Percentiles rank a stretch among this genome's conserved stretches.
Evolutionary conservation across 2,329 filamentous ascomycete species (phyloP).

Genomic region (Aureobasidium melanogenum): DNA sequence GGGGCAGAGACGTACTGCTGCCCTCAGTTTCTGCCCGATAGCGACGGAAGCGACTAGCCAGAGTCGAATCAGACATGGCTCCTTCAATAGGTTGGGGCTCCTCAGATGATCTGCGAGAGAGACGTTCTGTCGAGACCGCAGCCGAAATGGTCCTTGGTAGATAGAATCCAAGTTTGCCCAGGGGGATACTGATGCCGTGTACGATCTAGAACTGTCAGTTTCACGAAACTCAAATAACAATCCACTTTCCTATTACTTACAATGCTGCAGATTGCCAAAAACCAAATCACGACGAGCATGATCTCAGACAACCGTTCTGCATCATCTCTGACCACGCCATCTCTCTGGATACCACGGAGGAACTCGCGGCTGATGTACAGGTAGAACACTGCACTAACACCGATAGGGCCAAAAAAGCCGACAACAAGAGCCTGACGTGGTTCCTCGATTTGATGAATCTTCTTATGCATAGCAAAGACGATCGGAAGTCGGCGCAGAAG

Average conservation of each 20-base stretch:
- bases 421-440: slow-evolving; percentile 71
- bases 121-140: slow-evolving; percentile 36
- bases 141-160: slow-evolving; percentile 55
- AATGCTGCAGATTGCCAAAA: slow-evolving; percentile 72
- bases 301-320: slow-evolving; percentile 57
- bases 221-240: neutral
- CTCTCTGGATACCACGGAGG: slow-evolving; percentile 47
- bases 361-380: slow-evolving; percentile 75
- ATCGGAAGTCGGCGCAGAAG: slow-evolving; percentile 70
- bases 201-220: slow-evolving; percentile 46
- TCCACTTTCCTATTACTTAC: slow-evolving; percentile 40
- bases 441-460: slow-evolving; percentile 71
- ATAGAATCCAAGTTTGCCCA: slow-evolving; percentile 57
- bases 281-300: slow-evolving; percentile 72
- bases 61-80: neutral
- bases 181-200: slow-evolving; percentile 72
- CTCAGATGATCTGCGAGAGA: slow-evolving; percentile 20
- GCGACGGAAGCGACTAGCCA: slow-evolving; percentile 8
- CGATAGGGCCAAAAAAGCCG: slow-evolving; percentile 88
- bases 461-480: slow-evolving; percentile 62
- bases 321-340: slow-evolving; percentile 56
- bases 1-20: slow-evolving; percentile 2
- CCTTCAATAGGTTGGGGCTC: slow-evolving; percentile 17
- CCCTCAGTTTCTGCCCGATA: neutral
- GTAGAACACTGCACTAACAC: slow-evolving; percentile 85